These are phyloP conservation scores for Jacaranda mimosifolia DNA, from an alignment of 257 asterid genomes.

Conservation along the genomic window DNA sequence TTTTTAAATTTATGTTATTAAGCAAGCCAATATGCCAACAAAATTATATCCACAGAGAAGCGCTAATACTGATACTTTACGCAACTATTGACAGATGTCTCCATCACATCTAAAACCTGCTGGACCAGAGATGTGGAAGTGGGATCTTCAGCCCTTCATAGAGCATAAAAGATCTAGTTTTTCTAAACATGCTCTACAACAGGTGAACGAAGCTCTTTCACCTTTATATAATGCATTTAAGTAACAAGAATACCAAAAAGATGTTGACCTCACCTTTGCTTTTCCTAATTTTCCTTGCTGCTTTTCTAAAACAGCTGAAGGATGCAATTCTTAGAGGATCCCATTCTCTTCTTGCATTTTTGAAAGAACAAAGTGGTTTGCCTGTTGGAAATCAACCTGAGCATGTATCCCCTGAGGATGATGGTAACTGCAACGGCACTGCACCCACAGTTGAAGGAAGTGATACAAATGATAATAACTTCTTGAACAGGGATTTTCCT, in stretches of 20 bases:
- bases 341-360: slow-evolving; percentile 53
- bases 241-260: not conserved
- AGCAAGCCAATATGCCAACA: not conserved
- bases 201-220: slow-evolving; percentile 47
- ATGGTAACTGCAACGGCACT: slow-evolving; percentile 36
- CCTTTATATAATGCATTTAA: slow-evolving; percentile 19
- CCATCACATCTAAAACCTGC: slow-evolving; percentile 42
- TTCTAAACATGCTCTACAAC: slow-evolving; percentile 47
- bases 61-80: slow-evolving; percentile 28
- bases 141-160: slow-evolving; percentile 69
- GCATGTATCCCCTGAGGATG: slow-evolving; percentile 25
- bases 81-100: slow-evolving; percentile 43
- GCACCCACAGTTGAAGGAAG: slow-evolving; percentile 26
- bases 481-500: slow-evolving; percentile 38
- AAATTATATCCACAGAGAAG: slow-evolving; percentile 1
- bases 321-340: slow-evolving; percentile 54
- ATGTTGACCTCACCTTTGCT: not conserved
- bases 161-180: slow-evolving; percentile 52
- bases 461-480: slow-evolving; percentile 33
- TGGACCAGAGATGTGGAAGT: slow-evolving; percentile 50
- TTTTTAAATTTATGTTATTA: not conserved
- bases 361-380: slow-evolving; percentile 67
- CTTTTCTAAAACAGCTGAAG: slow-evolving; percentile 58
- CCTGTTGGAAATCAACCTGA: slow-evolving; percentile 41
- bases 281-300: slow-evolving; percentile 28